Conservation (phyloP, 163 green algal species). For the Volvox carteri region DNA sequence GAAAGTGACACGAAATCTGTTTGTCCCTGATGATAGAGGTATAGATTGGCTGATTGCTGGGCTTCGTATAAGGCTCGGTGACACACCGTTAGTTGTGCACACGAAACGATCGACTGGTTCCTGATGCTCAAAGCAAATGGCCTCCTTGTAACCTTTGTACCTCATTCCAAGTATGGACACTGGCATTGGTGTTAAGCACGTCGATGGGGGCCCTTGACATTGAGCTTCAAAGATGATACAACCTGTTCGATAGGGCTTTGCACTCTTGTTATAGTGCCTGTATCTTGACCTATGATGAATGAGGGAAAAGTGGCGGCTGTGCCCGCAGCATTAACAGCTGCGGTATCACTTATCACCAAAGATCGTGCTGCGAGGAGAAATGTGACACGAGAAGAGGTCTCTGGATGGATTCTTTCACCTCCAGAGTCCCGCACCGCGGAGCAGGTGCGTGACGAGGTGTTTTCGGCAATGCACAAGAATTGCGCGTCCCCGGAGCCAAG, state of each 20-base stretch:
- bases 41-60: too few species aligned
- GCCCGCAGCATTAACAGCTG: background rate
- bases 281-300: constrained; percentile 14
- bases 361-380: background rate
- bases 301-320: background rate
- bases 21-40: too few species aligned
- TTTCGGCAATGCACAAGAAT: background rate
- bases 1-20: too few species aligned
- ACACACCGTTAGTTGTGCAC: constrained; percentile 5
- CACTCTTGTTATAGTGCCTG: background rate
- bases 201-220: too few species aligned
- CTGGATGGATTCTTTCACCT: background rate
- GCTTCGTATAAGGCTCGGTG: constrained; percentile 10
- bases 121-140: background rate
- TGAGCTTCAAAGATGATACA: too few species aligned
- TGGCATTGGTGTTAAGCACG: too few species aligned
- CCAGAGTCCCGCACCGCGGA: constrained; percentile 9
- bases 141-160: too few species aligned
- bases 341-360: background rate
- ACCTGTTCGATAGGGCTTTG: constrained; percentile 9
- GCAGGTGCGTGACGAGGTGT: background rate
- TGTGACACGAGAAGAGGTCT: background rate
- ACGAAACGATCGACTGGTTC: background rate
- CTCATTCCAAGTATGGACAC: too few species aligned
- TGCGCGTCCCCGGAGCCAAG: too few species aligned